Evolutionary conservation across 108 stramenopile species (phyloP).

Genomic region (Asterionellopsis glacialis): DNA sequence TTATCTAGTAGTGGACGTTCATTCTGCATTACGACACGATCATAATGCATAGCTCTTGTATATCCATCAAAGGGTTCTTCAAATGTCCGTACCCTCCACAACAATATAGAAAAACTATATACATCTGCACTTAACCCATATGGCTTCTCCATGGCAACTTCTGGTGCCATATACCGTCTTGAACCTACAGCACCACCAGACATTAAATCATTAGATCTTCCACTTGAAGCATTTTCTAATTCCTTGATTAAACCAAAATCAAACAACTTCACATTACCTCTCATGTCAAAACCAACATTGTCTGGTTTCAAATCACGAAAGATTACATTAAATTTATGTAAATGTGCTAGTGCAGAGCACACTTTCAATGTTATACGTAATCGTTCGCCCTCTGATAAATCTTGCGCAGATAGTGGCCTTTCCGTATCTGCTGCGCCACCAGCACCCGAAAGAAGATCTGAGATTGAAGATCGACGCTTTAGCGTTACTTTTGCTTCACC

Average conservation of each 20-base stretch:
- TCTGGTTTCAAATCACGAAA: constrained; percentile 26
- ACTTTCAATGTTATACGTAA: no score
- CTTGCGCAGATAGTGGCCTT: no score
- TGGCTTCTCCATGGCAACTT: background rate
- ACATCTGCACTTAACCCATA: constrained; percentile 42
- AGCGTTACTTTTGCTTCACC: no score
- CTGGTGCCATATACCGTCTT: constrained; percentile 62
- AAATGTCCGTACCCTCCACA: constrained; percentile 32
- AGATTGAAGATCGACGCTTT: no score
- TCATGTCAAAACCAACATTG: constrained; percentile 23
- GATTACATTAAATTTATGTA: constrained; percentile 16
- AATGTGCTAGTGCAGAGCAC: constrained; percentile 9
- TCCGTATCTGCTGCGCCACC: no score
- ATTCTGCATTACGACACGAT: background rate
- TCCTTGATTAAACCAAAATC: constrained; percentile 18
- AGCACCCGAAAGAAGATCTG: no score
- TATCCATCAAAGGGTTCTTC: constrained; percentile 6
- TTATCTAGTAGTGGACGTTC: background rate
- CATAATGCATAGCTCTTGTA: background rate
- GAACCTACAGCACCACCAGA: constrained; percentile 26
- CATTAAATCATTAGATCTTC: no score
- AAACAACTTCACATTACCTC: constrained; percentile 2
- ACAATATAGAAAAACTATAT: constrained; percentile 40
- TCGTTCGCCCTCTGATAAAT: no score
- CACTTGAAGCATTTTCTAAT: background rate